Conservation (phyloP, 1,284 basidiomycete species). For the Pseudozyma thailandica region DNA sequence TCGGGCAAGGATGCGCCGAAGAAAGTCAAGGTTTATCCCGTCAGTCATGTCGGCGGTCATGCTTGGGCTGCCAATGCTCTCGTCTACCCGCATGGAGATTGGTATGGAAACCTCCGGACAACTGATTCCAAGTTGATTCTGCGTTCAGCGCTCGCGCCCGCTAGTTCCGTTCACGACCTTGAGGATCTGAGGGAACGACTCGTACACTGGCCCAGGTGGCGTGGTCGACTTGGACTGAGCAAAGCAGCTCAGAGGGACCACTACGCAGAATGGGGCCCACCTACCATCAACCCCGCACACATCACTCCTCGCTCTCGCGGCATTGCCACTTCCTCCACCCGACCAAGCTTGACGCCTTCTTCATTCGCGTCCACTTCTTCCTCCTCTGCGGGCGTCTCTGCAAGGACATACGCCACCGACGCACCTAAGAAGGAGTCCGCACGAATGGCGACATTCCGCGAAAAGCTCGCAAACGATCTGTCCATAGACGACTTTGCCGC, state of each 20-base stretch:
- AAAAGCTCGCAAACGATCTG: conserved; percentile 52
- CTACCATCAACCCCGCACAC: conserved; percentile 51
- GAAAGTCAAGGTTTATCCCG: conserved; percentile 47
- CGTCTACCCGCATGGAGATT: conserved; percentile 65
- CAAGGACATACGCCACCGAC: conserved; percentile 35
- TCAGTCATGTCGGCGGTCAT: conserved; percentile 65
- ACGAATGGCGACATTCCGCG: conserved; percentile 51
- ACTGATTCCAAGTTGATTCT: conserved; percentile 51
- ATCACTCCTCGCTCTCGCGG: conserved; percentile 47
- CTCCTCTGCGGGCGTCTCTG: not conserved
- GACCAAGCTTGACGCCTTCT: conserved; percentile 4
- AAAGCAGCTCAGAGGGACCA: conserved; percentile 54
- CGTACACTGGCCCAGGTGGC: conserved; percentile 67
- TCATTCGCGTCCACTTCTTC: not conserved
- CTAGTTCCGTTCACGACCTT: conserved; percentile 60
- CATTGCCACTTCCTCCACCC: conserved; percentile 12
- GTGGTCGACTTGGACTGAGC: conserved; percentile 66
- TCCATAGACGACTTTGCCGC: conserved; percentile 59
- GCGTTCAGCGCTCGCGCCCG: conserved; percentile 62
- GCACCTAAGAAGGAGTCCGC: conserved; percentile 29
- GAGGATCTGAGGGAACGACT: conserved; percentile 54
- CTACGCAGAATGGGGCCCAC: conserved; percentile 58
- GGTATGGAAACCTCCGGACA: conserved; percentile 62
- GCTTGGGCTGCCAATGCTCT: conserved; percentile 67
- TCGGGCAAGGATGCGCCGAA: conserved; percentile 30